Base-by-base conservation (phyloP, 2,329 filamentous ascomycete genomes). In the Botryosphaeria agaves region DNA sequence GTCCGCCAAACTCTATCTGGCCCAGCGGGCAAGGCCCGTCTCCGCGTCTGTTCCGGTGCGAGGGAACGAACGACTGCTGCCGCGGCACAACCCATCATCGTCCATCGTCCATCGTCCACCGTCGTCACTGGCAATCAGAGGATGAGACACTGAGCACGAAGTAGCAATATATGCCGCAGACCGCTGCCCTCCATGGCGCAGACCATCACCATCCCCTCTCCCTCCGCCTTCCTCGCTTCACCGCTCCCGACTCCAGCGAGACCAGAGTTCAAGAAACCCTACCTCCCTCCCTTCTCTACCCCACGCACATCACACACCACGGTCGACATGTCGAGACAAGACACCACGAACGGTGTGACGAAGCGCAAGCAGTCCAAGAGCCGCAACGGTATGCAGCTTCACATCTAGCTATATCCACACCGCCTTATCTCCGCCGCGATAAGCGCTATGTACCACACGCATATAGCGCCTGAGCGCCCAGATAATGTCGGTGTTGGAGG, bases 331-430 rank as follows among this genome's bases (percentile, higher is more conserved):
- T n/a, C n/a, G n/a, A 43, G 41, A 33, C 20, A 8, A 34, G 23
- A 35, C 38, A 21, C 38, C 34, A 15, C 39, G 38, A 51, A 47
- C 31, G 53, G 47, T 18, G 48, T 61, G 32, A 53, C 53, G 26
- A 80, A 76, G 45, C 69, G 71, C 18, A 81, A 79, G 46, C 75
- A 79, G 53, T 76, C 73, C 36, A 81, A 81, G 52, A 79, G 74
- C 55, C 71, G 76, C 41, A 79, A 80, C 59, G 76, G 75, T 79
- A 69, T 43, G 64, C 54, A 33, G 32, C 19, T 23, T 28, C 28
- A 35, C 30, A 31, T 28, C 21, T 28, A 30, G 30, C 28, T 26
- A 28, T 28, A n/a, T n/a, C n/a, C n/a, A n/a, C n/a, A n/a, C n/a
- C n/a, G n/a, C 29, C 36, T 41, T 39, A 40, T 41, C 37, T n/a